Base-by-base conservation (phyloP, 2,329 filamentous ascomycete species). In the Monosporascus sp. region DNA sequence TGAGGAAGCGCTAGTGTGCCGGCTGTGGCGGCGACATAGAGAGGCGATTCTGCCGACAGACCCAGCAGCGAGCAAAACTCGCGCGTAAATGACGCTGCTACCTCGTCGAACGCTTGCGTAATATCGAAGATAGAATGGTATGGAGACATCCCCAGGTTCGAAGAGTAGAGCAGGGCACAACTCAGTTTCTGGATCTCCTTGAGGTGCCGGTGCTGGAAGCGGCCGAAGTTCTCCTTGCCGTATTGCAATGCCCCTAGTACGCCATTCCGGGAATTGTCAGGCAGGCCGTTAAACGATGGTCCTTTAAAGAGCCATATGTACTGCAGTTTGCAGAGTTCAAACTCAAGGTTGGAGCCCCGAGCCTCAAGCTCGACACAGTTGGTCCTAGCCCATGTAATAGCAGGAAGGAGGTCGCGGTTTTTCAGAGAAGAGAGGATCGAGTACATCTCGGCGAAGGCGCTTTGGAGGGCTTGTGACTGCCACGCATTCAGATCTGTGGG, bases 51-150 rank as follows among this genome's bases (percentile, higher is more conserved):
- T 20, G 93, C 90, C 0, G 90, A 93, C 1, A 99, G 79, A 11
- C 91, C 90, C 1, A 99, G 82, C 22, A 97, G 77, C 1, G 88
- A 92, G 75, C 94, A 99, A 74, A 97, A 99, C 67, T 97, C 94
- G 55, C 89, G 85, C 1, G 89, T 96, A 68, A 99, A 99, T 3
- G 89, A 89, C n/a, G 83, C 75, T 5, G 90, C 85, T 2, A 96
- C 88, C 57, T 96, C 90, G 41, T 89, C 83, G 78, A 94, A 99
- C 0, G 88, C 85, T 3, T 80, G 80, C 7, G 83, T 75, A 50
- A 87, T 90, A 66, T 88, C 81, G 70, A 97, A 96, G 45, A 90
- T 82, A 50, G 78, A 68, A n/a, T 74, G 73, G 72, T 97, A 99
- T 0, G 94, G 94, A 1, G 90, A 96, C 7, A 78, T 76, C 20